Evolutionary conservation across 2,329 filamentous ascomycete species (phyloP), one percentile per base, ranked within the genome.

Genomic region (Tolypocladium ophioglossoides): DNA sequence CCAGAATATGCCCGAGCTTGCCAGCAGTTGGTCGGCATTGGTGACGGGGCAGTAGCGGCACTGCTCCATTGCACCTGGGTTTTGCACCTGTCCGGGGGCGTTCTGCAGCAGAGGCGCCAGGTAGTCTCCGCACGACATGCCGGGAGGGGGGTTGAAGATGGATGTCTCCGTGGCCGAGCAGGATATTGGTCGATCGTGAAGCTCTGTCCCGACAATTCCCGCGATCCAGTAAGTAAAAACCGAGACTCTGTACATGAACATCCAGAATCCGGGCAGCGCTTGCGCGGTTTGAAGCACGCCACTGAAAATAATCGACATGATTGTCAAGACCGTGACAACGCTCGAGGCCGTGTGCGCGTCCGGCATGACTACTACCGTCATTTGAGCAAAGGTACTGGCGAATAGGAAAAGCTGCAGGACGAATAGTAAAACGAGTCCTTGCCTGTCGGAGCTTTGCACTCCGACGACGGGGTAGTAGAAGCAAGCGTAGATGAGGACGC

Each of bases 281-380:
- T 63, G 56, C 0, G 83, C 79, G 0, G 76, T 68, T 56, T 85
- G 81, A 53, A 89, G 70, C 4, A 89, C 85, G 64, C 84, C 77
- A 61, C 78, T 81, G 72, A 86, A 86, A 54, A 82, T 74, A 39
- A 83, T 70, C 57, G 74, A 78, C 65, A 86, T 75, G 30, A 80
- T 74, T 56, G 81, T 77, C 18, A 85, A 64, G 32, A 87, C 65
- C 8, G 80, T 82, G 52, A 82, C 82, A 20, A 89, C 67, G 49
- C 79, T 82, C 7, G 78, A 80, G 6, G 85, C 87, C 0, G 84
- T 87, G 61, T 87, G 79, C 1, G 85, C 84, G 54, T 86, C 78
- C 0, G 83, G 83, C 40, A 91, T 75, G 2, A 82, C 85, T 1
- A 84, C 83, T 54, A 91, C 87, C 38, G 83, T 79, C 80, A 91